Evolutionary conservation across 148 eudicot genomes (phyloP).

Genomic region (Chenopodium berlandieri): DNA sequence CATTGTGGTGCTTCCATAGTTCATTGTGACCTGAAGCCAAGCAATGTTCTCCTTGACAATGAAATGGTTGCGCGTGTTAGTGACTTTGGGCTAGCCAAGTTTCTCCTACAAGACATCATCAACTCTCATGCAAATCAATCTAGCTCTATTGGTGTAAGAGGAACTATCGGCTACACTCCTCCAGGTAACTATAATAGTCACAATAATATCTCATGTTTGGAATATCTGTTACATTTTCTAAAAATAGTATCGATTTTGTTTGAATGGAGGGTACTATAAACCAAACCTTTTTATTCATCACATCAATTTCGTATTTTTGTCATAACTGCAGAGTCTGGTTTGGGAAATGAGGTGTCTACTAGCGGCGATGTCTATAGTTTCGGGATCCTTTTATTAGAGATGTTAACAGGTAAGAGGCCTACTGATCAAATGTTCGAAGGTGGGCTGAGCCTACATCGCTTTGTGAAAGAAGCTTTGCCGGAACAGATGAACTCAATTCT

Average conservation of each 20-base stretch:
- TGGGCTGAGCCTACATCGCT: conserved; percentile 14
- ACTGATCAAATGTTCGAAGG: conserved; percentile 18
- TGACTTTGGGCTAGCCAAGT: conserved; percentile 46
- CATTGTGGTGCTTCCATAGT: conserved; percentile 25
- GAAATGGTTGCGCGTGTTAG: conserved; percentile 45
- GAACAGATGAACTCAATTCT: not conserved
- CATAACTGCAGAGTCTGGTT: conserved; percentile 23
- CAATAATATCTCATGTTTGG: too few species aligned
- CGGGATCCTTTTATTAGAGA: conserved; percentile 27
- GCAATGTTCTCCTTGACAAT: conserved; percentile 36
- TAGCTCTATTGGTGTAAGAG: conserved; percentile 24
- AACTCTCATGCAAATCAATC: conserved; percentile 11
- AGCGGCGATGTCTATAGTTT: conserved; percentile 29
- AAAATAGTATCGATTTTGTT: too few species aligned
- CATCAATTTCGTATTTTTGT: too few species aligned
- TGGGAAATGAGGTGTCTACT: conserved; percentile 26
- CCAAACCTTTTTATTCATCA: too few species aligned
- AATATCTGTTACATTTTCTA: too few species aligned
- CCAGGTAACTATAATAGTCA: conserved; percentile 18
- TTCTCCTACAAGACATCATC: conserved; percentile 9
- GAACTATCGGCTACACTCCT: conserved; percentile 36
- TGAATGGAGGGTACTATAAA: too few species aligned
- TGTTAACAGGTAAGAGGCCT: conserved; percentile 26
- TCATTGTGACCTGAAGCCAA: conserved; percentile 46
- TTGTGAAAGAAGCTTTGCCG: not conserved